These are phyloP conservation scores for Xylaria multiplex DNA, from an alignment of 2,329 filamentous ascomycete genomes.

Conservation along the genomic window DNA sequence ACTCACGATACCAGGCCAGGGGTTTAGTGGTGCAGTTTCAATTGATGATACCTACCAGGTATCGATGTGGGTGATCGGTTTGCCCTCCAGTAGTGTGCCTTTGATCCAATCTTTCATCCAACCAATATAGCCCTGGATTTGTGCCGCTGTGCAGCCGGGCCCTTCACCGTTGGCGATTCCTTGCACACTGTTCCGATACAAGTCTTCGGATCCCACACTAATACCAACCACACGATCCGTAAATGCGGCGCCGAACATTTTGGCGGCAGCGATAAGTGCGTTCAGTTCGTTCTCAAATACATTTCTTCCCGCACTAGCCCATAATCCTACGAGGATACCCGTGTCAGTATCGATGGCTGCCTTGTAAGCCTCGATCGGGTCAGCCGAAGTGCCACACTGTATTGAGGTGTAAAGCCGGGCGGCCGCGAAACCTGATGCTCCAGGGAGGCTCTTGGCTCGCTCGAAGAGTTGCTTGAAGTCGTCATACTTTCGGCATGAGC, in stretches of 20 bases:
- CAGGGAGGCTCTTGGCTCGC: conserved; percentile 55
- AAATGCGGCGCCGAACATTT: conserved; percentile 41
- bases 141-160: conserved; percentile 41
- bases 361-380: conserved; percentile 46
- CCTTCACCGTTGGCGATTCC: conserved; percentile 44
- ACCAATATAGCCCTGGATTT: conserved; percentile 47
- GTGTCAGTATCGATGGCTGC: conserved; percentile 48
- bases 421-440: conserved; percentile 55
- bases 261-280: conserved; percentile 41
- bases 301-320: conserved; percentile 45
- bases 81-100: conserved; percentile 42
- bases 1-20: not conserved
- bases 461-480: conserved; percentile 58
- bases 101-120: conserved; percentile 45
- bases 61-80: conserved; percentile 48
- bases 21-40: not conserved
- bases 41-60: conserved; percentile 42
- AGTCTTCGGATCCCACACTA: conserved; percentile 48
- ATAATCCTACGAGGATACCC: conserved; percentile 44
- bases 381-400: conserved; percentile 47
- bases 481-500: conserved; percentile 53
- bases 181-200: conserved; percentile 45
- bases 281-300: conserved; percentile 45
- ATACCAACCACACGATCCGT: conserved; percentile 45
- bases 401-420: conserved; percentile 56